A percentile compares a stretch with the other conserved stretches of the same genome.
These are phyloP conservation scores for Spinacia oleracea DNA, from an alignment of 179 eudicot species.

Conservation along the genomic window DNA sequence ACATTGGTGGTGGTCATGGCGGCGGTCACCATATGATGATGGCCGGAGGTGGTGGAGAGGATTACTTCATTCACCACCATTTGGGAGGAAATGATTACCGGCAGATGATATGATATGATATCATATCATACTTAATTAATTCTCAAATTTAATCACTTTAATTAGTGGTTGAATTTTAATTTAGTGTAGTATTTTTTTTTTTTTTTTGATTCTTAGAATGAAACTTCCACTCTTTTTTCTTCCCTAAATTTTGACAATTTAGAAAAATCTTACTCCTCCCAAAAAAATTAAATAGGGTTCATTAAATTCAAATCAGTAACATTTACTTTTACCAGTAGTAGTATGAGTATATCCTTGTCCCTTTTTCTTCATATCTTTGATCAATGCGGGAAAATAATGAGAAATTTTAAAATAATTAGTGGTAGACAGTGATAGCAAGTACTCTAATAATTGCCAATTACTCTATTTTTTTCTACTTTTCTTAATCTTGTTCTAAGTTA, in stretches of 20 bases:
- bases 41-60: constrained; percentile 45
- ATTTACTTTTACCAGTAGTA: neutral
- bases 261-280: neutral
- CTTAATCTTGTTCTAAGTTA: constrained; percentile 1
- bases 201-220: constrained; percentile 23
- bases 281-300: constrained; percentile 16
- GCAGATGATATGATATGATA: constrained; percentile 49
- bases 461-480: constrained; percentile 21
- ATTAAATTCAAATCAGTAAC: neutral
- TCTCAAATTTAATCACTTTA: neutral
- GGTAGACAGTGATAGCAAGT: neutral
- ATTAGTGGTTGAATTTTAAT: neutral
- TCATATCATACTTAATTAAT: neutral
- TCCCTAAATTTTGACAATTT: constrained; percentile 7
- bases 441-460: constrained; percentile 20
- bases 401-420: constrained; percentile 10
- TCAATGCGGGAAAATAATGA: constrained; percentile 21
- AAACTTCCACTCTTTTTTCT: neutral
- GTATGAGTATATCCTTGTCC: constrained; percentile 23
- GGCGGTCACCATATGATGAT: constrained; percentile 26
- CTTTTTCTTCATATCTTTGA: constrained; percentile 11
- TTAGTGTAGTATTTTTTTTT: constrained; percentile 27
- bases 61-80: constrained; percentile 69
- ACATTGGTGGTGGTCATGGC: constrained; percentile 10
- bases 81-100: constrained; percentile 61